Percentiles rank a stretch among this genome's conserved stretches.
These are phyloP conservation scores for Lactarius vividus DNA, from an alignment of 768 basidiomycete species.

Conservation along the genomic window DNA sequence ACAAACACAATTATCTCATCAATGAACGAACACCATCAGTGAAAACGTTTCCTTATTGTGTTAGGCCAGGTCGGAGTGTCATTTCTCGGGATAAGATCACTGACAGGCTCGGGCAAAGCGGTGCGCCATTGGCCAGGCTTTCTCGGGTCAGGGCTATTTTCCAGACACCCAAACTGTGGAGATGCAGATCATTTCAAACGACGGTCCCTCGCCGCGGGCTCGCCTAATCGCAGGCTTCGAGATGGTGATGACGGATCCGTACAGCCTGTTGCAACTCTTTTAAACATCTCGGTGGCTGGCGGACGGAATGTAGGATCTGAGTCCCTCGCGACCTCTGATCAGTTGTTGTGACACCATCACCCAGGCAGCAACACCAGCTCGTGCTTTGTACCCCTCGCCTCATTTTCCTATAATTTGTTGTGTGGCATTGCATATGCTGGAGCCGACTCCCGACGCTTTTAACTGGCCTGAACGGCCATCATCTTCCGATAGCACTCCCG, in stretches of 20 bases:
- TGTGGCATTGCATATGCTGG: constrained; percentile 34
- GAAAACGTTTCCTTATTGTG: constrained; percentile 23
- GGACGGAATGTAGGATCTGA: constrained; percentile 30
- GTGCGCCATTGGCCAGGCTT: constrained; percentile 18
- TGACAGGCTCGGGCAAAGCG: constrained; percentile 12
- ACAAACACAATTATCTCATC: constrained; percentile 19
- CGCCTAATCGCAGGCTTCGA: constrained; percentile 29
- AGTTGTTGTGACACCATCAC: constrained; percentile 31
- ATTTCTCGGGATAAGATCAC: constrained; percentile 17
- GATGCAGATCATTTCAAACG: constrained; percentile 26
- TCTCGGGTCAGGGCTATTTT: constrained; percentile 20
- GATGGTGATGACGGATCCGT: constrained; percentile 28
- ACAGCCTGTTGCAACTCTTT: constrained; percentile 32
- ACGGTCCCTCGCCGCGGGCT: constrained; percentile 24
- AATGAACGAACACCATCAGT: constrained; percentile 20
- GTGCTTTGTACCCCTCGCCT: constrained; percentile 20
- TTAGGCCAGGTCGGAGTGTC: constrained; percentile 25
- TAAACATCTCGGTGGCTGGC: constrained; percentile 27
- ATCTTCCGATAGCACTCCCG: constrained; percentile 29
- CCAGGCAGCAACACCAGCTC: constrained; percentile 30
- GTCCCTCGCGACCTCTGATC: constrained; percentile 39
- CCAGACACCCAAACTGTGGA: constrained; percentile 21
- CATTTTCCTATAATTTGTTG: constrained; percentile 23
- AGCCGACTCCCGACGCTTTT: constrained; percentile 30
- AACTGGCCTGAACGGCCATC: constrained; percentile 34